Evolutionary conservation across 257 asterid genomes (phyloP), one percentile per base, ranked within the genome.

Genomic region (Solanum paucissectum): DNA sequence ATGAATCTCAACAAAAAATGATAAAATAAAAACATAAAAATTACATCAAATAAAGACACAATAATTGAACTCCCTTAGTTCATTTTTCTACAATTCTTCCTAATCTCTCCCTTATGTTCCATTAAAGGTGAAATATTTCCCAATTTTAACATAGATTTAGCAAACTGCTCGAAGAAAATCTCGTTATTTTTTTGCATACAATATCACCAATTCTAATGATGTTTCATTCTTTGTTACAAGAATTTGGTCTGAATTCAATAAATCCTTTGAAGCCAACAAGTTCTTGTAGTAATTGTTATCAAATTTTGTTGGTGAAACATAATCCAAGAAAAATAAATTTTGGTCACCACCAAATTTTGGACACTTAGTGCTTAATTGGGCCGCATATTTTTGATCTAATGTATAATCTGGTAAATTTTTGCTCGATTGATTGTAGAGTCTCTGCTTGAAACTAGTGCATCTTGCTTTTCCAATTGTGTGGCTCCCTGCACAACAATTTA

Each of bases 271-370:
- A 42, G 93, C 92, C 92, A 96, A 72, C 93, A 96, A 64, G 85
- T 93, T 93, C 91, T 94, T 93, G 93, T 90, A 96, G 91, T 96
- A 96, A 88, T 85, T 87, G 92, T 96, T 96, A 89, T 96, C 99
- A 42, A 96, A 94, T 88, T 83, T 91, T 4, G 91, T 90, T 21
- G 98, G 95, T 82, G 94, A 88, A 27, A 92, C 90, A 7, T 84
- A 88, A 92, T 96, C 98, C 91, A 96, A 84, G 91, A 89, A 60
- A 37, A 93, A 96, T 38, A 95, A 93, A 44, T 92, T 96, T 90
- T 96, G 98, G 44, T 95, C 98, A 11, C 98, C 99, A 6, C 98
- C 98, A 0, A 98, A 95, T 83, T 68, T 90, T 7, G 98, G 98
- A 86, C 98, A 95, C 49, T 88, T 49, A 36, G 88, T 84, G 3